A percentile compares a stretch with the other conserved stretches of the same genome.
These are phyloP conservation scores for Penicillium coprophilum DNA, from an alignment of 495 filamentous ascomycete genomes.

Conservation along the genomic window DNA sequence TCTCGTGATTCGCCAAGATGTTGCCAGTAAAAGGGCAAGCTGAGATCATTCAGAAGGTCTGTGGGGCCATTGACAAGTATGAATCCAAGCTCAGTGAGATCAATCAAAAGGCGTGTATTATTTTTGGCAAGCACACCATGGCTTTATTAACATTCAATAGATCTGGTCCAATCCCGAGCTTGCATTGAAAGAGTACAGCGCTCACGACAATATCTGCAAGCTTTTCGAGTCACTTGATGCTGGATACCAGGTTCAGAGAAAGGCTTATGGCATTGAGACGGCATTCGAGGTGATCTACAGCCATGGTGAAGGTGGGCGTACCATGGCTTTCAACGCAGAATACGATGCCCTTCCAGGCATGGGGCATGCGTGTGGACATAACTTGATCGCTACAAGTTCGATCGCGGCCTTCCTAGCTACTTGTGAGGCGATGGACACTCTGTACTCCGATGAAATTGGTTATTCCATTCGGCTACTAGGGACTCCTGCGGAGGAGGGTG, in stretches of 20 bases:
- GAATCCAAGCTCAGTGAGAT: slow-evolving; percentile 39
- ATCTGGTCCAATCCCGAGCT: slow-evolving; percentile 54
- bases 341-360: slow-evolving; percentile 52
- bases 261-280: slow-evolving; percentile 52
- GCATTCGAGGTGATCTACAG: slow-evolving; percentile 55
- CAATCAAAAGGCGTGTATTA: slow-evolving; percentile 42
- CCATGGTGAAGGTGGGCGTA: slow-evolving; percentile 30
- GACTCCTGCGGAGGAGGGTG: slow-evolving; percentile 45
- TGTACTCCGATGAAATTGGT: slow-evolving; percentile 9
- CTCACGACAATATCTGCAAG: slow-evolving; percentile 50
- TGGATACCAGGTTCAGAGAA: slow-evolving; percentile 36
- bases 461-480: slow-evolving; percentile 40
- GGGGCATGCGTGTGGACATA: slow-evolving; percentile 51
- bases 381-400: slow-evolving; percentile 46
- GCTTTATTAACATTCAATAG: slow-evolving; percentile 13
- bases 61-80: slow-evolving; percentile 29
- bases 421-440: slow-evolving; percentile 30
- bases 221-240: slow-evolving; percentile 37
- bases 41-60: slow-evolving; percentile 27
- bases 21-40: slow-evolving; percentile 16
- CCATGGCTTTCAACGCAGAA: slow-evolving; percentile 52
- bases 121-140: too few relatives aligned
- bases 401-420: slow-evolving; percentile 45
- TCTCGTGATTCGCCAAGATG: slow-evolving; percentile 15
- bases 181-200: slow-evolving; percentile 52